Evolutionary conservation across 208 protist species (phyloP), one percentile per base, ranked within the genome.

Genomic region (Crithidia expoeki): DNA sequence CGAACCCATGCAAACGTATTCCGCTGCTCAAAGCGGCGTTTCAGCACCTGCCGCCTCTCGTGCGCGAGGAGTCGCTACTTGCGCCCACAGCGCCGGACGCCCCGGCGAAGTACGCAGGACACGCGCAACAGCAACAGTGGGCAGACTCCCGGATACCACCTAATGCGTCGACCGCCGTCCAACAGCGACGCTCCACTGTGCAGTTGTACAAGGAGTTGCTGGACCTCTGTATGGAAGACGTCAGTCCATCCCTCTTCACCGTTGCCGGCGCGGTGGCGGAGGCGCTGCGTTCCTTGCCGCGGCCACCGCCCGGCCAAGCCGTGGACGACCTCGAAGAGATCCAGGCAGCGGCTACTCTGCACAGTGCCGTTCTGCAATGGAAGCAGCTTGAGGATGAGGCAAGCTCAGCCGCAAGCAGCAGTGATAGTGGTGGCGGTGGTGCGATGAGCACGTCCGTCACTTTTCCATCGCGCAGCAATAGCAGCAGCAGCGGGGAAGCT

Each of bases 171-270:
- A 21, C 42, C 23, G n/a, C 27, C 17, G 27, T 21, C 17, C 17
- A 32, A 12, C 73, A 72, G 7, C 61, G 72, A 4, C 74, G 66
- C 16, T 90, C 81, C 12, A 57, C 80, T 0, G 81, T 84, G 25
- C 76, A 90, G 58, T 74, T 96, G 59, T 94, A 93, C 68, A 71
- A 77, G 40, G 63, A 84, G 30, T 60, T 95, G 14, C 67, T 95
- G 21, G 72, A 79, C 10, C 82, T 91, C 36, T 92, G 87, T 60
- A 79, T 76, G 76, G 62, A 74, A 36, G 80, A 86, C 6, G 70
- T 85, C 36, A 82, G 40, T 33, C 72, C 85, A 12, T 79, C 80
- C 3, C 67, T 94, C 14, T 66, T 79, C 50, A 72, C 81, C 17
- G 81, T 96, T n/a, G 84, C 88, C 47, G 76, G 73, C 51, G 79